Evolutionary conservation across 2,329 filamentous ascomycete species (phyloP).

Genomic region (Microsporum ferrugineum): DNA sequence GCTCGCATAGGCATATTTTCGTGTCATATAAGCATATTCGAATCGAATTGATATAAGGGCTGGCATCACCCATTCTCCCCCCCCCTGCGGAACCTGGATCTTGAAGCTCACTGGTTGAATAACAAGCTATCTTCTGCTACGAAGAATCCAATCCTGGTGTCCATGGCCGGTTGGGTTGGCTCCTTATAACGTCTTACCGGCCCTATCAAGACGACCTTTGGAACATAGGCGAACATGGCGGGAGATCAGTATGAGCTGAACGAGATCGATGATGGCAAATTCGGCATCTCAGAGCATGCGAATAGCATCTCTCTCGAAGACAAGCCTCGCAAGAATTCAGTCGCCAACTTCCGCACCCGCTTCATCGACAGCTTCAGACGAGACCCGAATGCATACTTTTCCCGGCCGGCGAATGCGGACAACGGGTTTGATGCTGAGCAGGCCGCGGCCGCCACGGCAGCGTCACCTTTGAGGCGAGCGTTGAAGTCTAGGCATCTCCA

Average conservation of each 20-base stretch:
- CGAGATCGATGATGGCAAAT: background rate
- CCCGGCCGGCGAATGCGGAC: conserved; percentile 13
- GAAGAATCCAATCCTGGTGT: background rate
- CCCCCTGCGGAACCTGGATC: background rate
- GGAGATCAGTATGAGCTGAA: background rate
- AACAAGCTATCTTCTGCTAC: background rate
- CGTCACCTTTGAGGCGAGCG: conserved; percentile 19
- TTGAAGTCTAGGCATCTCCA: conserved; percentile 22
- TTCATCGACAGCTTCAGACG: conserved; percentile 22
- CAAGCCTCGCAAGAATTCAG: background rate
- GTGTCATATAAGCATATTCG: background rate
- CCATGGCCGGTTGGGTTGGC: background rate
- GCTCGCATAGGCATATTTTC: background rate
- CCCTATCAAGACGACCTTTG: background rate
- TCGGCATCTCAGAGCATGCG: background rate
- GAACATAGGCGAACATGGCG: background rate
- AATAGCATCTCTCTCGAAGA: background rate
- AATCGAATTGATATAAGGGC: background rate
- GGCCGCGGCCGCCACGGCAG: conserved; percentile 20
- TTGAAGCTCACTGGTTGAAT: background rate
- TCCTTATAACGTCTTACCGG: background rate
- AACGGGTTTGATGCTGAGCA: conserved; percentile 19
- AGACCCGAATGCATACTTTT: conserved; percentile 19
- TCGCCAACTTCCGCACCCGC: conserved; percentile 10
- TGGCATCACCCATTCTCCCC: background rate